Percentiles rank a stretch among this genome's conserved stretches.
Conservation (phyloP, 1,284 basidiomycete genomes). For the Sporisorium exsertum region DNA sequence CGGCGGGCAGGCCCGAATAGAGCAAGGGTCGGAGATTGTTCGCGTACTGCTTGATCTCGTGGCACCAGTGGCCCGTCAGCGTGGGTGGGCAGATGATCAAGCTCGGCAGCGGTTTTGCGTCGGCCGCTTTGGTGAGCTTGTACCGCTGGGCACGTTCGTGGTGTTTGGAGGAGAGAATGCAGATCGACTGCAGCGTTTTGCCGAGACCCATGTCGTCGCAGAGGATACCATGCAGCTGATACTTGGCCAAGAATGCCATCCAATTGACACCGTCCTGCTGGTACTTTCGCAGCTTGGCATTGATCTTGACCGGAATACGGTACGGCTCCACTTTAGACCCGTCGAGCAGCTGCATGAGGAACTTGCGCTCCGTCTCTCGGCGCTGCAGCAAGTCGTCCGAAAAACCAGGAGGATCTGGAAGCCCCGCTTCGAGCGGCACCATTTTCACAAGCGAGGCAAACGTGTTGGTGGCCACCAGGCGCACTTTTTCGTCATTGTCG, state of each 20-base stretch:
- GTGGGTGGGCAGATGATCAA: conserved; percentile 97
- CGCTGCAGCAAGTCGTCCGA: conserved; percentile 84
- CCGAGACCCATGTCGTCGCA: conserved; percentile 99
- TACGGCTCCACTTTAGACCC: conserved; percentile 87
- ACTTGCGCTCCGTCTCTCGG: conserved; percentile 84
- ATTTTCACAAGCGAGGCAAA: conserved; percentile 99
- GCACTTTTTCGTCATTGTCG: conserved; percentile 89
- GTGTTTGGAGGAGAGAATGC: conserved; percentile 94
- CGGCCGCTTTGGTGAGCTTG: conserved; percentile 78
- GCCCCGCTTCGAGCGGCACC: conserved; percentile 95
- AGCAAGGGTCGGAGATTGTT: conserved; percentile 86
- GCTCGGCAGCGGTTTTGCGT: conserved; percentile 88
- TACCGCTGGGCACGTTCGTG: conserved; percentile 82
- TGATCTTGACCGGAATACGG: conserved; percentile 85
- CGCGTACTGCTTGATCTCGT: conserved; percentile 94
- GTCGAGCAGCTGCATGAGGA: conserved; percentile 89
- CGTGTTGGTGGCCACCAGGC: conserved; percentile 92
- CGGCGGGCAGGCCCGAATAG: conserved; percentile 89
- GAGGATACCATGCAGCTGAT: conserved; percentile 93
- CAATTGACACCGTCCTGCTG: conserved; percentile 99
- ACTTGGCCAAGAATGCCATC: conserved; percentile 89
- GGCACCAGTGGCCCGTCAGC: conserved; percentile 95
- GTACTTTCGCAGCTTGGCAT: conserved; percentile 94
- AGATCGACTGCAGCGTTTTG: conserved; percentile 97
- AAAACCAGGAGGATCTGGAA: conserved; percentile 94